These are phyloP conservation scores for Yarrowia hollandica DNA, from an alignment of 805 yeast genomes.

Conservation along the genomic window DNA sequence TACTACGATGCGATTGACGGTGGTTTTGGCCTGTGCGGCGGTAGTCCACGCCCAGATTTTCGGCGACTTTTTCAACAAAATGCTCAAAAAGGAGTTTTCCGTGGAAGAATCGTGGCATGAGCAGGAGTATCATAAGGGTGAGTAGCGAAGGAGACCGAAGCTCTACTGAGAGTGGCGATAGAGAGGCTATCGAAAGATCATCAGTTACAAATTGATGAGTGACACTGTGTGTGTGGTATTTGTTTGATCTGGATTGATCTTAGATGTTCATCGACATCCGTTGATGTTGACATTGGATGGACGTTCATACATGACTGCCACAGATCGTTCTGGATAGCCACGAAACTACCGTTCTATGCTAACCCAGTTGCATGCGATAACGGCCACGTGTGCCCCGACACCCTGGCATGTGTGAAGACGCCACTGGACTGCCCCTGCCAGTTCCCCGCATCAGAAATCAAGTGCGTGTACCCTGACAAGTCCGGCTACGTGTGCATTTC, in stretches of 20 bases:
- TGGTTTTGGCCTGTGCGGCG: background rate
- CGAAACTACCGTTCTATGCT: background rate
- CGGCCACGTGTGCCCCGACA: conserved; percentile 77
- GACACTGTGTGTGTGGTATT: too few species aligned
- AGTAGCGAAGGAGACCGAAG: too few species aligned
- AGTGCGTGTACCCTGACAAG: conserved; percentile 73
- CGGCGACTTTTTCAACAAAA: conserved; percentile 17
- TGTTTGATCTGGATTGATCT: too few species aligned
- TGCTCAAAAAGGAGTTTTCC: conserved; percentile 8
- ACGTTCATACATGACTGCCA: too few species aligned
- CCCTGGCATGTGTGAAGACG: conserved; percentile 69
- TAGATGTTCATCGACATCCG: too few species aligned
- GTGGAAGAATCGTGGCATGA: conserved; percentile 26
- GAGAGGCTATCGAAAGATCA: too few species aligned
- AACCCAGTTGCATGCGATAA: conserved; percentile 47
- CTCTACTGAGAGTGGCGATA: too few species aligned
- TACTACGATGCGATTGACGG: background rate
- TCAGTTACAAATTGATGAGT: too few species aligned
- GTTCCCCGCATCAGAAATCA: conserved; percentile 78
- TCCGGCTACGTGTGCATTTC: conserved; percentile 76
- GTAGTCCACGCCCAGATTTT: conserved; percentile 12
- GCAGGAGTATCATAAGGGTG: conserved; percentile 27
- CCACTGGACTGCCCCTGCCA: conserved; percentile 86
- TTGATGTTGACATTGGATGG: too few species aligned
- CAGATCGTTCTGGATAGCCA: too few species aligned